A percentile compares a stretch with the other conserved stretches of the same genome.
phyloP scores from a whole-genome alignment of 2,329 filamentous ascomycete genomes.

The Sarocladium brachiariae region DNA sequence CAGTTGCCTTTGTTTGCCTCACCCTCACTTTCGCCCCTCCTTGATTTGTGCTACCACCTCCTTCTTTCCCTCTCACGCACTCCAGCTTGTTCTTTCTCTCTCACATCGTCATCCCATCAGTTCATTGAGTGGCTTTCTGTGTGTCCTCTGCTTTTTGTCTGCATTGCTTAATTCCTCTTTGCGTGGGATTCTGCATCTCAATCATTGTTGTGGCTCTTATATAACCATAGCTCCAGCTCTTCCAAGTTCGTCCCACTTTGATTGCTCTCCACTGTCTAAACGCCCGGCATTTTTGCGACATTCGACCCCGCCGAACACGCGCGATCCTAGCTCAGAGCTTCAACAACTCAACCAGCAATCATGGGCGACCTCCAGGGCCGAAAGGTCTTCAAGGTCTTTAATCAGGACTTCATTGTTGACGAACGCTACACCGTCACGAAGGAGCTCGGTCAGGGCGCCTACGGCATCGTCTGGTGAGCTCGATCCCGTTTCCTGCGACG shows the following conservation, averaged over 20 bases:
- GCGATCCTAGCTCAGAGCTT: not conserved
- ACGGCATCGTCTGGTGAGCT: constrained; percentile 91
- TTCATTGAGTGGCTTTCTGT: not conserved
- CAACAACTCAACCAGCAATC: not conserved
- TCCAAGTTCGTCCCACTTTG: not conserved
- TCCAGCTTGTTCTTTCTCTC: not conserved
- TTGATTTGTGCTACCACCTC: not conserved
- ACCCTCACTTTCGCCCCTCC: not conserved
- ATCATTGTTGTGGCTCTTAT: not conserved
- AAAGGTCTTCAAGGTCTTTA: constrained; percentile 99
- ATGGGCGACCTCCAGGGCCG: constrained; percentile 32
- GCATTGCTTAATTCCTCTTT: not conserved
- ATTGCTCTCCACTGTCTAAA: not conserved
- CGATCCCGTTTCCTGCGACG: constrained; percentile 5
- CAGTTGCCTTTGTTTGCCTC: not conserved
- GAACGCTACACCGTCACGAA: constrained; percentile 98
- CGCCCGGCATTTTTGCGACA: constrained; percentile 7
- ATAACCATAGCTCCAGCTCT: not conserved
- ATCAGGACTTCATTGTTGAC: constrained; percentile 98
- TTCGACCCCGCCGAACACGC: constrained; percentile 5
- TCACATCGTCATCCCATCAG: not conserved
- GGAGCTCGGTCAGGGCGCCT: constrained; percentile 95
- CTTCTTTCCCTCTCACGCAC: not conserved
- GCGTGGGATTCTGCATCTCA: not conserved
- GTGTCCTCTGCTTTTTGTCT: not conserved